phyloP scores from a whole-genome alignment of 2,329 filamentous ascomycete genomes.

The Xylaria sp. region DNA sequence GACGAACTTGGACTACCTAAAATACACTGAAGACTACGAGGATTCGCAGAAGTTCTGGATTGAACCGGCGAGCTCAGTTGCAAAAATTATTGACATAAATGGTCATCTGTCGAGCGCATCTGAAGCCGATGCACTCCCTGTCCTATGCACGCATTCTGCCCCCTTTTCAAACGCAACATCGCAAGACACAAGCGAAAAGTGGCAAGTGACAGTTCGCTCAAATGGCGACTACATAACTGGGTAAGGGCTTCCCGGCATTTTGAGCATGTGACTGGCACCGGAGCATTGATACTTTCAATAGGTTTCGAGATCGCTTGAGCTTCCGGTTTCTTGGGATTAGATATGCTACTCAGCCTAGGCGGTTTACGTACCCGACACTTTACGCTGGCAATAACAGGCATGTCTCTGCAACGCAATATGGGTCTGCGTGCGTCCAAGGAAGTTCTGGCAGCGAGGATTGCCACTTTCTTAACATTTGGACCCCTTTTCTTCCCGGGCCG shows the following conservation, averaged over 20 bases:
- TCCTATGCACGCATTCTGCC: background rate
- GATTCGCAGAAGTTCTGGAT: background rate
- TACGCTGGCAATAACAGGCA: background rate
- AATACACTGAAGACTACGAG: background rate
- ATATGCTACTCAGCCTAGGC: background rate
- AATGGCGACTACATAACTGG: background rate
- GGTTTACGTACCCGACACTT: background rate
- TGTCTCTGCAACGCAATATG: background rate
- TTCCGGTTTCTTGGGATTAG: background rate
- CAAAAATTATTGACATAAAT: background rate
- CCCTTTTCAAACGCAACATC: background rate
- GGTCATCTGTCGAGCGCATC: background rate
- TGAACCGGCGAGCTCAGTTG: background rate
- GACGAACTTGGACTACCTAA: background rate
- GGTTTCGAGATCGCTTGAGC: background rate
- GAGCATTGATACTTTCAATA: background rate
- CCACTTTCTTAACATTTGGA: conserved; percentile 1
- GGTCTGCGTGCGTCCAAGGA: background rate
- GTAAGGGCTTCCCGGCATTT: background rate
- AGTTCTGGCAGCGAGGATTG: background rate
- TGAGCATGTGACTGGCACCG: background rate
- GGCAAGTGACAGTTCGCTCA: background rate
- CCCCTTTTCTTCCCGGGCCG: background rate
- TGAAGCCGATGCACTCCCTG: background rate
- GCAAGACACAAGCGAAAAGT: background rate